Conservation (phyloP, 2,329 filamentous ascomycete species). For the Ceratocystis cacaofunesta region DNA sequence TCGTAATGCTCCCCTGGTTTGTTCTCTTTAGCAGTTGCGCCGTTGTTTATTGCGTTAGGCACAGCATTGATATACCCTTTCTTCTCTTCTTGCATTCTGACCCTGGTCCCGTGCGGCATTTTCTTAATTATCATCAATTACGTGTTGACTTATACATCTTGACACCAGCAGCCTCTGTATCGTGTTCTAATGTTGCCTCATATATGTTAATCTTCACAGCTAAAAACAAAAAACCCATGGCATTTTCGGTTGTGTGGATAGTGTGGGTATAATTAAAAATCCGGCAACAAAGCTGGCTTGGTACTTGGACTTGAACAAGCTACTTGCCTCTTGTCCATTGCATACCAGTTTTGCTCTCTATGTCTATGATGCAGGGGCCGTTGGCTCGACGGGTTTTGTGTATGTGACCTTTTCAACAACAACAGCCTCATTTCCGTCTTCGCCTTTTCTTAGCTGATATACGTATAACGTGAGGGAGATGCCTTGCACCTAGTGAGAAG, state of each 20-base stretch:
- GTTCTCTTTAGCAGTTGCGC: background rate
- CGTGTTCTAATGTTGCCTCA: background rate
- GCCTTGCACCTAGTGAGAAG: conserved; percentile 61
- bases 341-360: background rate
- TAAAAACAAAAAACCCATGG: background rate
- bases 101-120: background rate
- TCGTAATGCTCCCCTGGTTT: conserved; percentile 4
- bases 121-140: background rate
- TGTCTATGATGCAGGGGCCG: conserved; percentile 34
- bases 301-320: conserved; percentile 14
- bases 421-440: conserved; percentile 62
- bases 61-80: conserved; percentile 1
- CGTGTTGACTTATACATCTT: conserved; percentile 18
- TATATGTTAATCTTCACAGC: background rate
- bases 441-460: conserved; percentile 69
- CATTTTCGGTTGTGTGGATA: conserved; percentile 18
- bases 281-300: conserved; percentile 13
- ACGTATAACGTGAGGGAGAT: conserved; percentile 93
- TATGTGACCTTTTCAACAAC: conserved; percentile 78
- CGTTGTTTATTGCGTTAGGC: background rate
- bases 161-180: conserved; percentile 11
- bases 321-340: background rate
- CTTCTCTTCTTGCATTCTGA: background rate
- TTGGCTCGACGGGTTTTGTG: conserved; percentile 56
- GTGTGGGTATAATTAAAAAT: conserved; percentile 14